Conservation (phyloP, 83 land plant genomes). For the Isoetes engelmannii region DNA sequence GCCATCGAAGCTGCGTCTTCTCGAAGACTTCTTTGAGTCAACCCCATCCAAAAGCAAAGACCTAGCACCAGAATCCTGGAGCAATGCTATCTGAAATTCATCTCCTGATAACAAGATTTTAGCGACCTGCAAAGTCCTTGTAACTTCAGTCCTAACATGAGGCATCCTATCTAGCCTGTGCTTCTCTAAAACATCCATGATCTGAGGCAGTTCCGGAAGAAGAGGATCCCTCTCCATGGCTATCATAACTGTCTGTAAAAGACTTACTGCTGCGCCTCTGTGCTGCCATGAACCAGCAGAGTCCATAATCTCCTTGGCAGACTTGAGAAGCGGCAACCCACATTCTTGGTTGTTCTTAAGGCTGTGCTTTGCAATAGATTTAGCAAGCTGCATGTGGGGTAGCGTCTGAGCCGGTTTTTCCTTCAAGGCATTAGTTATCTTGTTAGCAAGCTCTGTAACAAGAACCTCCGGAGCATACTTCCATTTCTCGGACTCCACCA, state of each 20-base stretch:
- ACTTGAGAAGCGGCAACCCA: conserved; percentile 4
- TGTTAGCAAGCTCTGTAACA: conserved; percentile 13
- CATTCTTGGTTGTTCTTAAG: background rate
- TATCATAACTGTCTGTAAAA: conserved; percentile 4
- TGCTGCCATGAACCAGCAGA: conserved; percentile 15
- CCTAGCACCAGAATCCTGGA: no score
- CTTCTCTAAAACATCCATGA: conserved; percentile 3
- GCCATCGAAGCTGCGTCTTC: no score
- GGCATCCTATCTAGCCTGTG: conserved; percentile 12
- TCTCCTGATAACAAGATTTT: no score
- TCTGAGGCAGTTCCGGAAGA: background rate
- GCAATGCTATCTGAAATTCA: no score
- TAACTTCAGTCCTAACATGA: no score
- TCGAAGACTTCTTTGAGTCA: no score
- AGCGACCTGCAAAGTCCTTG: no score
- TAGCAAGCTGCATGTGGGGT: conserved; percentile 19
- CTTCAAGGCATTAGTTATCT: conserved; percentile 4
- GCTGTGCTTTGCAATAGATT: conserved; percentile 10
- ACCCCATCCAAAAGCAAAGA: no score
- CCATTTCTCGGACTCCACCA: conserved; percentile 24
- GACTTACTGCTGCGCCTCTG: conserved; percentile 15
- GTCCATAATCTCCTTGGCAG: background rate
- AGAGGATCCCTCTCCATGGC: background rate
- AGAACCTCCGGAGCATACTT: conserved; percentile 13
- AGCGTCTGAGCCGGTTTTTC: conserved; percentile 15